Base-by-base conservation (phyloP, 2,329 filamentous ascomycete genomes). In the Aspergillus alliaceus region DNA sequence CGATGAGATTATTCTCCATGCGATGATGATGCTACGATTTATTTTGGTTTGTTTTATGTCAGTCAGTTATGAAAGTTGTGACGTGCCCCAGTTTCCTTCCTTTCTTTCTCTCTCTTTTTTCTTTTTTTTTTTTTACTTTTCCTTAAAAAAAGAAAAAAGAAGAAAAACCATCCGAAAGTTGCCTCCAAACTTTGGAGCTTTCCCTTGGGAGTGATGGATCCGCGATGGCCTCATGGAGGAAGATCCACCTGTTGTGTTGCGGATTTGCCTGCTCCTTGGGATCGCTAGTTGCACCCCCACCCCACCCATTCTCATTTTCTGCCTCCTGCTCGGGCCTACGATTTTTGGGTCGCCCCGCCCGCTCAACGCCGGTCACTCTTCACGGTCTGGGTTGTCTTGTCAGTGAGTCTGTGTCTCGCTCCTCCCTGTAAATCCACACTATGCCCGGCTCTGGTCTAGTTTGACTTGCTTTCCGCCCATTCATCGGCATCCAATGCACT, bases 221-320 rank as follows among this genome's bases (percentile, higher is more conserved):
- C 62, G 57, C 59, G 40, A 59, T 56, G 57, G 59, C 54, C 52
- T 62, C 61, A 58, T 58, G 54, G 57, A 55, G 42, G 55, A 53
- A 54, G 63, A 61, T 65, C 61, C 63, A 64, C 61, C 39, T 58
- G 11, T 18, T 53, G 47, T 55, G 46, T 48, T 51, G 54, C 57
- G 60, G 56, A 51, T 48, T 58, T 53, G 58, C 58, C 63, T 62
- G 52, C 61, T 65, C 60, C 60, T 65, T 62, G 63, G 63, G 60
- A 63, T 64, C 62, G 61, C 62, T 65, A 64, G 63, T 63, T 57
- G 63, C 57, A 44, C 40, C 57, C n/a, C 61, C 61, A 57, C 48
- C 57, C 53, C 53, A 53, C 54, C 52, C 54, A 47, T 52, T 51
- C 51, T 57, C 58, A 58, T 60, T 47, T 58, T 47, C 29, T 56